These are phyloP conservation scores for Fusarium phyllophilum DNA, from an alignment of 2,329 filamentous ascomycete species.

Conservation along the genomic window DNA sequence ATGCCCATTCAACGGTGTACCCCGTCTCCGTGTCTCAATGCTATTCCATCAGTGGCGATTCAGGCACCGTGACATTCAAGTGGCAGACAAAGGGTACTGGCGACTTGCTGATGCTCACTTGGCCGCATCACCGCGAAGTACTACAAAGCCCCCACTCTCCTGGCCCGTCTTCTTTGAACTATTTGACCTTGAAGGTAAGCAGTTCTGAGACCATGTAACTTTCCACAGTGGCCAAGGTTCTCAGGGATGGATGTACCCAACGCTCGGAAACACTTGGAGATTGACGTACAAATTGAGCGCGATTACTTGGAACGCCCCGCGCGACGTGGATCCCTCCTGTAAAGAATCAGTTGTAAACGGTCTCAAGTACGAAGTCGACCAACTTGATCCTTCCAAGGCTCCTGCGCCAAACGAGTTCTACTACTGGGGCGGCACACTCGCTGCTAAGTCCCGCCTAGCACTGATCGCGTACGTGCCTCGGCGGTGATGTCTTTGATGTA, in stretches of 20 bases:
- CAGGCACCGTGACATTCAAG: background rate
- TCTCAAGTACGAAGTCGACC: background rate
- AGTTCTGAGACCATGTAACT: background rate
- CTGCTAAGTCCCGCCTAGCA: background rate
- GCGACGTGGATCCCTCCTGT: background rate
- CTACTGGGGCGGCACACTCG: background rate
- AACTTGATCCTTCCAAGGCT: background rate
- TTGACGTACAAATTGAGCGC: background rate
- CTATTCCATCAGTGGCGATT: background rate
- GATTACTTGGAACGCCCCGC: background rate
- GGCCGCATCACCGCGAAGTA: background rate
- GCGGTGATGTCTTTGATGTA: background rate
- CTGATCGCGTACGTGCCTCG: background rate
- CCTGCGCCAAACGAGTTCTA: background rate
- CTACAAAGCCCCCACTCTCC: background rate
- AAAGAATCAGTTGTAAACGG: background rate
- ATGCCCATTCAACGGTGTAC: background rate
- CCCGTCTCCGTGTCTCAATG: background rate
- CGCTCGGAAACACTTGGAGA: background rate
- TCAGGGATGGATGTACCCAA: background rate
- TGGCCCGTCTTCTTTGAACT: background rate
- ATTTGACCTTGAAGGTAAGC: background rate
- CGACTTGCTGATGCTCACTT: background rate
- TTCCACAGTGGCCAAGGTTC: accelerated
- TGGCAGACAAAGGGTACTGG: background rate